These are phyloP conservation scores for Carex littledalei DNA, from an alignment of 176 grass and related monocot species.

Conservation along the genomic window DNA sequence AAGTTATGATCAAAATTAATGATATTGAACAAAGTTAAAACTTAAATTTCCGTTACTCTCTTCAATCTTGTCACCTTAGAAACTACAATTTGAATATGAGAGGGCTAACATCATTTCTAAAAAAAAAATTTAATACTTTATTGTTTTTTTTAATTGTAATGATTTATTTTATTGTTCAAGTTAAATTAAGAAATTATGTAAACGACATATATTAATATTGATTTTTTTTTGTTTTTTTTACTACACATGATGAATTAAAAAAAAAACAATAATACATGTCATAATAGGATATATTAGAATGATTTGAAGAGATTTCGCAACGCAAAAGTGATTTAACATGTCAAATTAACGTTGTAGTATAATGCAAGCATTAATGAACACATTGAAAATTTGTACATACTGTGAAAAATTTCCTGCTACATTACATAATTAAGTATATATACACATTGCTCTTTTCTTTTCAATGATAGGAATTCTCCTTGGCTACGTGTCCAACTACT, in stretches of 20 bases:
- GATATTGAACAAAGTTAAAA: neutral
- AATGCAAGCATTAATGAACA: neutral
- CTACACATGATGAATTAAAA: too few relatives aligned
- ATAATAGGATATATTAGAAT: neutral
- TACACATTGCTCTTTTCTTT: neutral
- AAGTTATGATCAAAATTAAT: neutral
- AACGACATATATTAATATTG: too few relatives aligned
- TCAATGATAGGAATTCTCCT: conserved; percentile 39
- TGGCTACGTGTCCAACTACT: conserved; percentile 63
- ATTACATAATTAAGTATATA: neutral
- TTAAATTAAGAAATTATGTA: too few relatives aligned
- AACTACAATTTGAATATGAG: neutral
- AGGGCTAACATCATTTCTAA: too few relatives aligned
- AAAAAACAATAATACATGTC: too few relatives aligned
- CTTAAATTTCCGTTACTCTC: neutral
- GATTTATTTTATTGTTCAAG: too few relatives aligned
- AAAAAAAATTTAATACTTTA: too few relatives aligned
- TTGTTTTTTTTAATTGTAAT: too few relatives aligned
- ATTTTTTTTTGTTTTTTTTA: too few relatives aligned
- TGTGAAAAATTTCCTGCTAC: neutral
- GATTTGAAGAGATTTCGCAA: neutral
- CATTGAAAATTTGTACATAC: neutral
- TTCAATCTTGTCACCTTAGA: too few relatives aligned
- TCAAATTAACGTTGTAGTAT: neutral
- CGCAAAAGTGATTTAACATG: neutral